Evolutionary conservation across 202 grass and related monocot species (phyloP).

Genomic region (Digitaria exilis): DNA sequence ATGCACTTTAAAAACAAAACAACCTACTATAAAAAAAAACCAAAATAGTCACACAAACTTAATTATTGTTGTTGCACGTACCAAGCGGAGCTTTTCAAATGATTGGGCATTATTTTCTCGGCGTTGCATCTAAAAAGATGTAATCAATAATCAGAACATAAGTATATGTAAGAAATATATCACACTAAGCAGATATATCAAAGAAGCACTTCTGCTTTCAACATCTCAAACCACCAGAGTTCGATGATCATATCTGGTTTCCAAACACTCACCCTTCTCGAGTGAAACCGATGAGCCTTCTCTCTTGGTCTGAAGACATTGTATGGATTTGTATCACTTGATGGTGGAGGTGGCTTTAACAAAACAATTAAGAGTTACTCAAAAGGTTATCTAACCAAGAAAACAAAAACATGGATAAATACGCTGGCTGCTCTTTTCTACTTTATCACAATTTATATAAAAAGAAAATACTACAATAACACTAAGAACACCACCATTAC

Average conservation of each 20-base stretch:
- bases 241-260: slow-evolving; percentile 12
- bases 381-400: background rate
- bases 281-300: slow-evolving; percentile 89
- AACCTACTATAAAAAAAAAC: background rate
- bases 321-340: slow-evolving; percentile 96
- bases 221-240: background rate
- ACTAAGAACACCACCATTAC: background rate
- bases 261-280: slow-evolving; percentile 81
- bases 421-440: background rate
- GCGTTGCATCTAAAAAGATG: slow-evolving; percentile 82
- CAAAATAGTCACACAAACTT: background rate
- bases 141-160: background rate
- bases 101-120: slow-evolving; percentile 97
- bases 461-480: background rate
- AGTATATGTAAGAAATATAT: slow-evolving; percentile 21
- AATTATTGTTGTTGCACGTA: slow-evolving; percentile 41
- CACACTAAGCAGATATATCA: slow-evolving; percentile 23
- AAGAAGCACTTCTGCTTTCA: background rate
- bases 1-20: background rate
- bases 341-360: slow-evolving; percentile 80
- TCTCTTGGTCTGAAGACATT: slow-evolving; percentile 99
- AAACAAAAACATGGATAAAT: slow-evolving; percentile 22
- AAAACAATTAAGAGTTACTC: slow-evolving; percentile 5
- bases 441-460: background rate
- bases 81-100: slow-evolving; percentile 87